phyloP scores from a whole-genome alignment of 176 grass and related monocot species.

The Juncus inflexus region DNA sequence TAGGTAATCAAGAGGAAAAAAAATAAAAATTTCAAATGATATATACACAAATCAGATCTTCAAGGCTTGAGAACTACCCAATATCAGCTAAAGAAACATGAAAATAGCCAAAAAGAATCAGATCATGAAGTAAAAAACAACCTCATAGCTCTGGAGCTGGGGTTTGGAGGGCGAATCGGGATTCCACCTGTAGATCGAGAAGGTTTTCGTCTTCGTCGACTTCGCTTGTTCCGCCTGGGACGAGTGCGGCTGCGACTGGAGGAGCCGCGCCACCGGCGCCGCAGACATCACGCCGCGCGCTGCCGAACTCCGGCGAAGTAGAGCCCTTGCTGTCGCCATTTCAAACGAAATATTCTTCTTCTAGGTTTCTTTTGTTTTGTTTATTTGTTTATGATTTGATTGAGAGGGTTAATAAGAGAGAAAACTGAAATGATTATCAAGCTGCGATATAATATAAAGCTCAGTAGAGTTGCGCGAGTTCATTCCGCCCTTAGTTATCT shows the following conservation, averaged over 20 bases:
- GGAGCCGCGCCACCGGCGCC: conserved; percentile 42
- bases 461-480: background rate
- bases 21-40: too few species aligned
- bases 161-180: conserved; percentile 84
- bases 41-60: too few species aligned
- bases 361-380: background rate
- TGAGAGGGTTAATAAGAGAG: background rate
- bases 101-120: too few species aligned
- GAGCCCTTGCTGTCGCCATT: conserved; percentile 29
- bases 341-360: background rate
- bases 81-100: too few species aligned
- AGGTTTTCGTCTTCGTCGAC: conserved; percentile 50
- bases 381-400: conserved; percentile 12
- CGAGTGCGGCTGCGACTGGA: conserved; percentile 62
- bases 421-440: background rate
- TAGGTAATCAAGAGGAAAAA: too few species aligned
- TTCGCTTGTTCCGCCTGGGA: conserved; percentile 42
- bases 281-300: conserved; percentile 43
- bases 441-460: background rate
- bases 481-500: too few species aligned
- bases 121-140: background rate
- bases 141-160: conserved; percentile 72
- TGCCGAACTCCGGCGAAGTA: conserved; percentile 46
- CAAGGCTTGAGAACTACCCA: too few species aligned
- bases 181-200: conserved; percentile 99